phyloP scores from a whole-genome alignment of 2,329 filamentous ascomycete species.

The Beauveria brongniartii region DNA sequence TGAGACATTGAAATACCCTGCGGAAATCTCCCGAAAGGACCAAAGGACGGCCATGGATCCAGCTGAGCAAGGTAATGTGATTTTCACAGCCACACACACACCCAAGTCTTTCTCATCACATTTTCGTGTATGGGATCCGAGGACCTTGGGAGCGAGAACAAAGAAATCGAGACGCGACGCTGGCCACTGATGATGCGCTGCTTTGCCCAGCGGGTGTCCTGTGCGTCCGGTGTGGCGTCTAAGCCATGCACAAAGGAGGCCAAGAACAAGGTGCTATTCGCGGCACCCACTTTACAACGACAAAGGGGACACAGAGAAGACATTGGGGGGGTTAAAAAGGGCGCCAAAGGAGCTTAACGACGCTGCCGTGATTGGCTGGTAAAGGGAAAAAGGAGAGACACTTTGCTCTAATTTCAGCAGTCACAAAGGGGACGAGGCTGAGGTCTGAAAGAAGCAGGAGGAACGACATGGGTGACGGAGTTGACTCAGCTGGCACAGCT shows the following conservation, averaged over 20 bases:
- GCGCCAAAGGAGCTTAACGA: too few species aligned
- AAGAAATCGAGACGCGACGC: background rate
- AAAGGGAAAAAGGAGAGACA: too few species aligned
- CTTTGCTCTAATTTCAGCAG: background rate
- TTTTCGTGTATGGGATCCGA: background rate
- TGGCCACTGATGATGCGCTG: background rate
- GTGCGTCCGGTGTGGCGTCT: constrained; percentile 9
- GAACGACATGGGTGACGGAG: background rate
- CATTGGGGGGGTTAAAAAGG: too few species aligned
- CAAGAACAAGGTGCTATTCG: background rate
- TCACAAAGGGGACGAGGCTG: background rate
- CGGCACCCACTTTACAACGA: background rate
- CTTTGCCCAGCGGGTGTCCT: background rate
- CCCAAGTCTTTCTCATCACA: background rate
- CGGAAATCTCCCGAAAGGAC: background rate
- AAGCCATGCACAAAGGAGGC: background rate
- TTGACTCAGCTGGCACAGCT: too few species aligned
- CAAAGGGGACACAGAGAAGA: background rate
- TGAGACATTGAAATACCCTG: background rate
- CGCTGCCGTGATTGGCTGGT: too few species aligned
- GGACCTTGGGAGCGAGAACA: background rate
- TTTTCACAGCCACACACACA: background rate
- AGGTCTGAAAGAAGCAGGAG: background rate
- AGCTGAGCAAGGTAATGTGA: background rate
- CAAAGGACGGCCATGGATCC: background rate